These are phyloP conservation scores for Pelargonium myrrhifolium DNA, from an alignment of 441 rosid species.

Conservation along the genomic window DNA sequence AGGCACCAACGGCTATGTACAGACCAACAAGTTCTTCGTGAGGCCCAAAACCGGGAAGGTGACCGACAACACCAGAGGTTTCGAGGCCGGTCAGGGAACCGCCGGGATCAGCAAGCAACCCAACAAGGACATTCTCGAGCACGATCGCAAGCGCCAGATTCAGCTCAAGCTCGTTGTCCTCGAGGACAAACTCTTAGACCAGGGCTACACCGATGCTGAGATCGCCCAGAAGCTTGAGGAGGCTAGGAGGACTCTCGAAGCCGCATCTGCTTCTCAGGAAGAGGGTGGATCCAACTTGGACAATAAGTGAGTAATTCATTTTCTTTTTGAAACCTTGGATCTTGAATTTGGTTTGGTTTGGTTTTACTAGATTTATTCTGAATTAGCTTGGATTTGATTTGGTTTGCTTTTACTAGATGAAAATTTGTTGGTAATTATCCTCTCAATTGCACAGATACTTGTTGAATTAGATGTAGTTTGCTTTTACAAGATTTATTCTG, in stretches of 20 bases:
- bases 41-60: slow-evolving; percentile 62
- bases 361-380: no score
- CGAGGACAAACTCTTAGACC: slow-evolving; percentile 67
- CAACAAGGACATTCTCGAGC: slow-evolving; percentile 76
- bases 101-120: slow-evolving; percentile 78
- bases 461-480: no score
- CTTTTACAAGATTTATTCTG: not conserved
- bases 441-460: no score
- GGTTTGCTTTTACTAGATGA: not conserved
- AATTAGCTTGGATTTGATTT: not conserved
- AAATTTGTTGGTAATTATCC: no score
- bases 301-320: slow-evolving; percentile 24
- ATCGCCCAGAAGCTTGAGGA: slow-evolving; percentile 68
- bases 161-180: slow-evolving; percentile 76
- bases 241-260: slow-evolving; percentile 58
- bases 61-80: slow-evolving; percentile 43
- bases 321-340: not conserved
- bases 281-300: slow-evolving; percentile 25
- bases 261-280: slow-evolving; percentile 40
- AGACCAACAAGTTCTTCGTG: slow-evolving; percentile 76
- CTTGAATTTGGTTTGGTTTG: not conserved
- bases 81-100: slow-evolving; percentile 67
- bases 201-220: slow-evolving; percentile 74
- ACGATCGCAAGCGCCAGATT: slow-evolving; percentile 83
- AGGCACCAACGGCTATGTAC: slow-evolving; percentile 88